These are phyloP conservation scores for Camelina laxa DNA, from an alignment of 345 rosid genomes.

Conservation along the genomic window DNA sequence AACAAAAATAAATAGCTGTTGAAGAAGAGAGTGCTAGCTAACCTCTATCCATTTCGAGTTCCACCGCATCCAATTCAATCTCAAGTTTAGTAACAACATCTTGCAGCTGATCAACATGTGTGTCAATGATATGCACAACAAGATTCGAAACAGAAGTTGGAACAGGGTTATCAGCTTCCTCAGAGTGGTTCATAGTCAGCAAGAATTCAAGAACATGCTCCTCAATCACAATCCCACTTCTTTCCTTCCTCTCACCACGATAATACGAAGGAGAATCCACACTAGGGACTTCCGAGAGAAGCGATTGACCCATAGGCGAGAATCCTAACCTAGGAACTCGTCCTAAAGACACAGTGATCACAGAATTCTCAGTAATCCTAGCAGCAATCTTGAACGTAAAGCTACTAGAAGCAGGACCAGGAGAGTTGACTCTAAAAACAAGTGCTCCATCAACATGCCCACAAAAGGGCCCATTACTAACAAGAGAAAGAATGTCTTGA, in stretches of 20 bases:
- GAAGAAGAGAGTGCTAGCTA: constrained; percentile 32
- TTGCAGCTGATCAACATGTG: constrained; percentile 94
- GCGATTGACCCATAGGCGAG: constrained; percentile 79
- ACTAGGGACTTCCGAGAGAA: constrained; percentile 89
- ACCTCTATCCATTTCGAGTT: constrained; percentile 95
- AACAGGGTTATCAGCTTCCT: constrained; percentile 97
- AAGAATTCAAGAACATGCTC: constrained; percentile 98
- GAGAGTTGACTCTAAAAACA: constrained; percentile 94
- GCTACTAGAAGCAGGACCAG: constrained; percentile 77
- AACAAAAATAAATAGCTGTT: not conserved
- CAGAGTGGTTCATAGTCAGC: constrained; percentile 95
- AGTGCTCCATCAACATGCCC: constrained; percentile 90
- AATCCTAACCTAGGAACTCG: constrained; percentile 91
- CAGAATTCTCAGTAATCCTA: constrained; percentile 86
- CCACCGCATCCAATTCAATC: constrained; percentile 88
- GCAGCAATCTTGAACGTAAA: constrained; percentile 91
- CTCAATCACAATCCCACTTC: constrained; percentile 77
- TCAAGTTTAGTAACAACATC: constrained; percentile 87
- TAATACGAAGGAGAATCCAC: constrained; percentile 62
- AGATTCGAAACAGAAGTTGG: constrained; percentile 87
- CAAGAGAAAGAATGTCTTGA: constrained; percentile 93
- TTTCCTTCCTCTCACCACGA: constrained; percentile 60
- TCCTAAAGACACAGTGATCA: constrained; percentile 90
- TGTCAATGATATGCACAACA: constrained; percentile 84
- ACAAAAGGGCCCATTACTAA: constrained; percentile 94